Percentiles rank a stretch among this genome's conserved stretches.
Conservation (phyloP, 1,284 basidiomycete species). For the Melampsora americana region DNA sequence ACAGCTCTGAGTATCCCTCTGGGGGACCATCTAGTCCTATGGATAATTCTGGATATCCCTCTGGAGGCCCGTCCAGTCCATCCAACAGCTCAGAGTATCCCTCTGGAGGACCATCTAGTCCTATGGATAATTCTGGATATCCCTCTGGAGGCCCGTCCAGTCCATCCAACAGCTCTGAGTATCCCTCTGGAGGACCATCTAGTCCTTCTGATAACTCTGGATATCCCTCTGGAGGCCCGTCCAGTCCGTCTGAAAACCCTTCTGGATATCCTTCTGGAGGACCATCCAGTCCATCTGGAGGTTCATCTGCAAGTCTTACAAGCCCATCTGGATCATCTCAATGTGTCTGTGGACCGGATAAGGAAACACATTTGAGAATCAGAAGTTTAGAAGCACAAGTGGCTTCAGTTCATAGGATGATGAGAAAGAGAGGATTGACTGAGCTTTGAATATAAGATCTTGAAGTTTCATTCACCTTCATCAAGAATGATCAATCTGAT, state of each 20-base stretch:
- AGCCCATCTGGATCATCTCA: not conserved
- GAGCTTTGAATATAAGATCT: slow-evolving; percentile 26
- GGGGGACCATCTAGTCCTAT: too few relatives aligned
- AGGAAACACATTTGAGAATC: slow-evolving; percentile 21
- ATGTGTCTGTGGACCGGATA: slow-evolving; percentile 36
- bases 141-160: slow-evolving; percentile 10
- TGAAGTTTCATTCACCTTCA: not conserved
- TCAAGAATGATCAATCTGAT: too few relatives aligned
- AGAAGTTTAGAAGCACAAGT: slow-evolving; percentile 38
- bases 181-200: not conserved
- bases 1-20: too few relatives aligned
- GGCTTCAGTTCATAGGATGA: slow-evolving; percentile 33
- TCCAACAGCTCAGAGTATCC: slow-evolving; percentile 25
- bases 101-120: too few relatives aligned
- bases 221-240: not conserved
- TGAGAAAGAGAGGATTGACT: slow-evolving; percentile 34
- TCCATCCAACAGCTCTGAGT: too few relatives aligned
- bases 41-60: too few relatives aligned
- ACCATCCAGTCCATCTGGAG: not conserved
- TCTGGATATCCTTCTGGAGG: slow-evolving; percentile 14
- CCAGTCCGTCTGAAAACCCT: not conserved
- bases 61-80: too few relatives aligned
- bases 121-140: not conserved
- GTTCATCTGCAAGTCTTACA: not conserved
- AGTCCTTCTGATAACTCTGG: too few relatives aligned